phyloP scores from a whole-genome alignment of 2,329 filamentous ascomycete species.

The Aspergillus udagawae region DNA sequence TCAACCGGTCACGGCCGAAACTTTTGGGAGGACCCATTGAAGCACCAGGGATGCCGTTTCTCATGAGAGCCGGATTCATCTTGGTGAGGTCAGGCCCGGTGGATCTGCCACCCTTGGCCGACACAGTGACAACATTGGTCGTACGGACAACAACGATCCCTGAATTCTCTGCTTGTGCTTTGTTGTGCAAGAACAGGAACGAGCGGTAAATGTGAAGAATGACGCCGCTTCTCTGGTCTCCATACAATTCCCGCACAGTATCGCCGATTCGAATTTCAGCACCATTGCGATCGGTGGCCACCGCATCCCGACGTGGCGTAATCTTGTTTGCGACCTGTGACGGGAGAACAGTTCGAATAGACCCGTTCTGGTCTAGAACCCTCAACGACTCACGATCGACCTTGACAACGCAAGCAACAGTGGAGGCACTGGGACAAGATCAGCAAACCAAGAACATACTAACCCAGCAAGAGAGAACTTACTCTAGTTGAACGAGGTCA shows the following conservation, averaged over 20 bases:
- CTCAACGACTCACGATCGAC: conserved; percentile 90
- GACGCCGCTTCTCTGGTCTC: conserved; percentile 78
- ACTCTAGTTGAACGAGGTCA: conserved; percentile 90
- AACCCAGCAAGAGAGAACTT: conserved; percentile 28
- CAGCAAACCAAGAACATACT: conserved; percentile 18
- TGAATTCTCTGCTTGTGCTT: conserved; percentile 78
- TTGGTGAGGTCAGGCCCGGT: conserved; percentile 73
- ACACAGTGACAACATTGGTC: conserved; percentile 80
- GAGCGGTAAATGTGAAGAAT: conserved; percentile 92
- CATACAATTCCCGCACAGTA: conserved; percentile 83
- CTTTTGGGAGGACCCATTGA: conserved; percentile 66
- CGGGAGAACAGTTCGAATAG: conserved; percentile 75
- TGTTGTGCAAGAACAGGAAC: conserved; percentile 86
- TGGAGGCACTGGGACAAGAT: conserved; percentile 58
- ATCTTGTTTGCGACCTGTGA: conserved; percentile 91
- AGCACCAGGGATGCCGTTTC: conserved; percentile 52
- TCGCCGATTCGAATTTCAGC: conserved; percentile 90
- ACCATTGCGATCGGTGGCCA: conserved; percentile 88
- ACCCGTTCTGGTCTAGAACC: conserved; percentile 85
- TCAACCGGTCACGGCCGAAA: conserved; percentile 72
- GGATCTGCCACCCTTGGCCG: conserved; percentile 86
- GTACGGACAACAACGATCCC: conserved; percentile 85
- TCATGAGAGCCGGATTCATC: conserved; percentile 88
- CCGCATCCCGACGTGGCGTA: conserved; percentile 73
- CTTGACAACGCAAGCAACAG: conserved; percentile 89